Evolutionary conservation across 2,329 filamentous ascomycete genomes (phyloP).

Genomic region (Pseudohalonectria lignicola): DNA sequence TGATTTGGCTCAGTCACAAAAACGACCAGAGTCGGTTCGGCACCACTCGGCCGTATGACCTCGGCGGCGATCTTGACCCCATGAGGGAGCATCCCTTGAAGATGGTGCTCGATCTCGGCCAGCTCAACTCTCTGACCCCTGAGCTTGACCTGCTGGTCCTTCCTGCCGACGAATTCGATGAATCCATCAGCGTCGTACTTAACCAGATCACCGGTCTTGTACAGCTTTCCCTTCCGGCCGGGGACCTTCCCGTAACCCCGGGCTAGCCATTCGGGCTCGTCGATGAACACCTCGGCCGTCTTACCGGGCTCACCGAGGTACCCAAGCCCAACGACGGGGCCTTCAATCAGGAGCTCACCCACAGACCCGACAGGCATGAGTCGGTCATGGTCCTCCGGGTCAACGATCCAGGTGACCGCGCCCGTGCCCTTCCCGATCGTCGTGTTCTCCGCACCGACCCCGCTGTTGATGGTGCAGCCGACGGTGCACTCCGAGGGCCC

Average conservation of each 20-base stretch:
- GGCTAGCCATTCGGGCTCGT: constrained; percentile 1
- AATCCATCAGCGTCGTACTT: constrained; percentile 21
- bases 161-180: constrained; percentile 32
- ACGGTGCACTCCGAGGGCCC: constrained; percentile 44
- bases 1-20: constrained; percentile 9
- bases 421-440: constrained; percentile 8
- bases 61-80: constrained; percentile 15
- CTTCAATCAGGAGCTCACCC: constrained; percentile 25
- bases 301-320: constrained; percentile 19
- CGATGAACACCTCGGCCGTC: constrained; percentile 2
- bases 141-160: constrained; percentile 44
- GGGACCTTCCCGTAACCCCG: neutral
- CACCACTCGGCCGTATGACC: constrained; percentile 13
- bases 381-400: constrained; percentile 13
- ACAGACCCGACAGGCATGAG: constrained; percentile 18
- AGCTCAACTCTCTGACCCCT: constrained; percentile 42
- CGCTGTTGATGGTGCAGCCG: constrained; percentile 16
- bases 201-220: constrained; percentile 28
- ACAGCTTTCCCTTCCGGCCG: constrained; percentile 8
- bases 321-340: constrained; percentile 34
- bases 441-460: constrained; percentile 12
- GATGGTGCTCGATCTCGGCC: constrained; percentile 7
- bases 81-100: constrained; percentile 7
- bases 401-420: constrained; percentile 12
- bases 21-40: constrained; percentile 7